Percentiles rank a stretch among this genome's conserved stretches.
These are phyloP conservation scores for Salisapilia sapeloensis DNA, from an alignment of 352 stramenopile genomes.

Conservation along the genomic window DNA sequence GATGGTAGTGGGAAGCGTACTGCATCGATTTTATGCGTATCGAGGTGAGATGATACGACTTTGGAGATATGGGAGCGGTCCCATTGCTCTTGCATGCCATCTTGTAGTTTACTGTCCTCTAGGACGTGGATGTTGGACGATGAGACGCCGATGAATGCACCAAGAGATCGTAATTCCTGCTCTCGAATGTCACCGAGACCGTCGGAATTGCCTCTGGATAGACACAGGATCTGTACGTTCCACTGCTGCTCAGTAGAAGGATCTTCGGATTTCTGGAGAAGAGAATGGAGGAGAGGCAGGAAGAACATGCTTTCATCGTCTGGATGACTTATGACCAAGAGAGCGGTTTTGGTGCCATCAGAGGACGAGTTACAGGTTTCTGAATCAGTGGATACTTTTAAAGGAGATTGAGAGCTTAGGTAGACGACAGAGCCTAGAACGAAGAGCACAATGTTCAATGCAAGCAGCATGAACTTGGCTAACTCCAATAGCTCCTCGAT, in stretches of 20 bases:
- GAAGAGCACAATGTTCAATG: constrained; percentile 42
- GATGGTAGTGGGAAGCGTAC: constrained; percentile 10
- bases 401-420: constrained; percentile 4
- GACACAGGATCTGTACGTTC: constrained; percentile 78
- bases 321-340: constrained; percentile 89
- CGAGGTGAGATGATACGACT: constrained; percentile 34
- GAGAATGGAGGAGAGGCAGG: constrained; percentile 70
- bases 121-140: constrained; percentile 34
- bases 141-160: constrained; percentile 30
- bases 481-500: constrained; percentile 24
- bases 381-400: not conserved
- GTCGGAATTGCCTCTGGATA: constrained; percentile 87
- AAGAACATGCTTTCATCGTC: constrained; percentile 98
- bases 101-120: constrained; percentile 69
- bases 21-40: constrained; percentile 35
- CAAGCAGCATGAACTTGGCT: constrained; percentile 40
- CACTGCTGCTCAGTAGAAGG: constrained; percentile 10
- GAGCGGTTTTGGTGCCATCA: constrained; percentile 16
- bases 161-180: constrained; percentile 61
- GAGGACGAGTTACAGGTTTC: not conserved
- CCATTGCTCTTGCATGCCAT: constrained; percentile 76
- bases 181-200: constrained; percentile 68
- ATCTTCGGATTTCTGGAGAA: constrained; percentile 8
- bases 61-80: constrained; percentile 33
- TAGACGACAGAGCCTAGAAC: constrained; percentile 18